Evolutionary conservation across 306 rosid species (phyloP).

Genomic region (Inga laurina): DNA sequence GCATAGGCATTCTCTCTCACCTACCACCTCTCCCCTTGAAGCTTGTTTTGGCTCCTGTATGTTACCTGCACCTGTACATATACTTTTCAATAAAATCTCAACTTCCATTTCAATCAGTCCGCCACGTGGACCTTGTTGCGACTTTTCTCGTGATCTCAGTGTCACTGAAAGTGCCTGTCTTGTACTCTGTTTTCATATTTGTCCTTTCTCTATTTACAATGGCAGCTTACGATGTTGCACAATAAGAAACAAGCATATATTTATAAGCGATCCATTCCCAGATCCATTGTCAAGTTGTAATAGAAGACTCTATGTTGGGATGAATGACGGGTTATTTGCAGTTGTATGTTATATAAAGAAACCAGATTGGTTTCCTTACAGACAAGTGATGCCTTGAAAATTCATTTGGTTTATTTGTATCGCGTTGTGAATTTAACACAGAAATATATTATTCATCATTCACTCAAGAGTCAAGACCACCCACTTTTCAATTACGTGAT

Average conservation of each 20-base stretch:
- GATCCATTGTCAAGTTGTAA: neutral
- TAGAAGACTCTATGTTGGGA: neutral
- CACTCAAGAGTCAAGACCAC: neutral
- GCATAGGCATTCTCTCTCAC: conserved; percentile 24
- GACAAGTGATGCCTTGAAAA: conserved; percentile 16
- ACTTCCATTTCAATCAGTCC: conserved; percentile 17
- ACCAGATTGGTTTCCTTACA: conserved; percentile 8
- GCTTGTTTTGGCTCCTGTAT: conserved; percentile 30
- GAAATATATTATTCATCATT: neutral
- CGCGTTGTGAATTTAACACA: neutral
- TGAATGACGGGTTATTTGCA: conserved; percentile 22
- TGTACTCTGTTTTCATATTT: neutral
- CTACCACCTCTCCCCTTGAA: conserved; percentile 17
- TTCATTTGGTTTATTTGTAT: neutral
- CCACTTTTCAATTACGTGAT: neutral
- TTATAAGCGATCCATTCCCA: neutral
- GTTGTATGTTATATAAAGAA: conserved; percentile 22
- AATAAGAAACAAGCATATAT: conserved; percentile 15
- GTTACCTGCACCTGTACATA: conserved; percentile 29
- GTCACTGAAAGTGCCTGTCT: conserved; percentile 14
- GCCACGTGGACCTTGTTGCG: neutral
- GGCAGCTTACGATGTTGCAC: neutral
- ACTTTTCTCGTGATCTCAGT: conserved; percentile 13
- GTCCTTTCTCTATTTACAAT: neutral
- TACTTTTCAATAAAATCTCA: conserved; percentile 35